Evolutionary conservation across 306 rosid species (phyloP).

Genomic region (Potentilla sterilis): DNA sequence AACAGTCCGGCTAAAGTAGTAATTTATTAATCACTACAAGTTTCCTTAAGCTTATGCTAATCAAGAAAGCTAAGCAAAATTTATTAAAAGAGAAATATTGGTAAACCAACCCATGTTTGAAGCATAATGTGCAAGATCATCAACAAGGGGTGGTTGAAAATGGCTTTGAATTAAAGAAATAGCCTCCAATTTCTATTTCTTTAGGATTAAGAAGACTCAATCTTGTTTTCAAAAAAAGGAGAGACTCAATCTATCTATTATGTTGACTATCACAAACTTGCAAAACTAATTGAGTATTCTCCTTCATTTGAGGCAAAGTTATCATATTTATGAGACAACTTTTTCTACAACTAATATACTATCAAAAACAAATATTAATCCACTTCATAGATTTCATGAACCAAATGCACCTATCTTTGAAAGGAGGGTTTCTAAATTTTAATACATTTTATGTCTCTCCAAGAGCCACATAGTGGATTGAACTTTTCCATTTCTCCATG

Average conservation of each 20-base stretch:
- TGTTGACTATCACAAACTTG: conserved; percentile 19
- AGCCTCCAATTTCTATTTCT: conserved; percentile 43
- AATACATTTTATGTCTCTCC: background rate
- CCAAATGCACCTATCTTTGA: conserved; percentile 14
- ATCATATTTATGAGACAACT: conserved; percentile 11
- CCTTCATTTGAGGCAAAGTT: background rate
- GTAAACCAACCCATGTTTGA: background rate
- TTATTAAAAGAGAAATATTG: background rate
- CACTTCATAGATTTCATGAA: conserved; percentile 8
- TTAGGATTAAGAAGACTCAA: conserved; percentile 33
- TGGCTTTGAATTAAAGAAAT: conserved; percentile 16
- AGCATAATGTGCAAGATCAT: background rate
- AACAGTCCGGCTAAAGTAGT: background rate
- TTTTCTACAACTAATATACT: conserved; percentile 19
- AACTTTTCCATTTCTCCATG: background rate
- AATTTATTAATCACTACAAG: background rate
- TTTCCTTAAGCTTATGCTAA: no score
- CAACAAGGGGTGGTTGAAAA: conserved; percentile 18
- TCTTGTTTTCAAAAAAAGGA: no score
- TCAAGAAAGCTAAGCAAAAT: background rate
- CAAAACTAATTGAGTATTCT: conserved; percentile 7
- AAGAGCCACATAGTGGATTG: background rate
- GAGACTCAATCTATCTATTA: background rate
- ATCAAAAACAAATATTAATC: background rate
- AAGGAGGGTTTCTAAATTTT: background rate